phyloP scores from a whole-genome alignment of 2,329 filamentous ascomycete genomes.

The Onygenales sp. region DNA sequence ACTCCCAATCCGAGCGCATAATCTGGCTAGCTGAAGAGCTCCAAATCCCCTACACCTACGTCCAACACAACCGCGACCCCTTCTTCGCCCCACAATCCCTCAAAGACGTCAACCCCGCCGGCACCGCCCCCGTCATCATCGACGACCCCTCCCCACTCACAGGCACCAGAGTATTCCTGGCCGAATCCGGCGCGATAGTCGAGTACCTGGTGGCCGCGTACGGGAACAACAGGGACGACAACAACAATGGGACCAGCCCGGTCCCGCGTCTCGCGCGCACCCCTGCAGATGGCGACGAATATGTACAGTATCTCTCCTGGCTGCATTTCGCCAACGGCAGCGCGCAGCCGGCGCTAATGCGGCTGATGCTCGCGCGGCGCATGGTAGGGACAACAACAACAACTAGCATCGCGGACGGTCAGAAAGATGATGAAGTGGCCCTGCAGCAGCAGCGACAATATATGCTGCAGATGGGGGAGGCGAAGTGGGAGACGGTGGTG shows the following conservation, averaged over 20 bases:
- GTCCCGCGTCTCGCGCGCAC: slow-evolving; percentile 23
- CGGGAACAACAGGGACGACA: slow-evolving; percentile 9
- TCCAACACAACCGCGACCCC: slow-evolving; percentile 39
- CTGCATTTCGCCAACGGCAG: slow-evolving; percentile 48
- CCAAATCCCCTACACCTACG: slow-evolving; percentile 43
- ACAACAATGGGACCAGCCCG: background rate
- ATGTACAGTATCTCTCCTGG: slow-evolving; percentile 59
- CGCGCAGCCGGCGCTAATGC: slow-evolving; percentile 31
- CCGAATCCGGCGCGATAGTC: no score
- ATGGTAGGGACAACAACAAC: background rate
- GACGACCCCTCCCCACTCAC: slow-evolving; percentile 28
- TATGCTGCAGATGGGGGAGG: no score
- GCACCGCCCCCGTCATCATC: slow-evolving; percentile 52
- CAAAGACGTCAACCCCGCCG: slow-evolving; percentile 41
- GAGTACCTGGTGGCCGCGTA: no score
- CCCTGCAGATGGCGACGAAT: slow-evolving; percentile 52
- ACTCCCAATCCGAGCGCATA: slow-evolving; percentile 55
- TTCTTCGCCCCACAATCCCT: slow-evolving; percentile 29
- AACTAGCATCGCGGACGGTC: no score
- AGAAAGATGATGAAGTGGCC: no score
- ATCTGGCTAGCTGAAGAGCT: slow-evolving; percentile 59
- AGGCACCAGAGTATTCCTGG: no score
- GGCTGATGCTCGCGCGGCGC: slow-evolving; percentile 19
- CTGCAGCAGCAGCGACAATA: background rate
- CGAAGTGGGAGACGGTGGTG: slow-evolving; percentile 20